Evolutionary conservation across 2,329 filamentous ascomycete genomes (phyloP).

Genomic region (Trichoderma harzianum): DNA sequence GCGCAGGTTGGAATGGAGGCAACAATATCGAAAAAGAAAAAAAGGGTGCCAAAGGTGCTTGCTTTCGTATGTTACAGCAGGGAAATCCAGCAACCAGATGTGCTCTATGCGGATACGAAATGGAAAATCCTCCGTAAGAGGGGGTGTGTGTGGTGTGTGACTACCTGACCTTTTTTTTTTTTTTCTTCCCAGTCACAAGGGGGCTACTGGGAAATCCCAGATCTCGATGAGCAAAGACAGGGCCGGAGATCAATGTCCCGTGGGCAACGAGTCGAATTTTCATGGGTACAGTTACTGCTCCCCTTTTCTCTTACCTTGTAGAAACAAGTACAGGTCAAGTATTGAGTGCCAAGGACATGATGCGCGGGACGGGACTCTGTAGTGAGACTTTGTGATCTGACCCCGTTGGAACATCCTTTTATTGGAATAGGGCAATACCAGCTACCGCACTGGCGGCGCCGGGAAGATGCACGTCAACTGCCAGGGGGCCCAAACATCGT

Average conservation of each 20-base stretch:
- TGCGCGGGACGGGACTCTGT: neutral
- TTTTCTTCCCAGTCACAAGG: neutral
- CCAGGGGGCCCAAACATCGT: neutral
- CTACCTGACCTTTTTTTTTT: neutral
- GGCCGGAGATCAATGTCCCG: neutral
- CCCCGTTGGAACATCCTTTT: neutral
- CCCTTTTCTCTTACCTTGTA: neutral
- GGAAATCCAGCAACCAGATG: neutral
- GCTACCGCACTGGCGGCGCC: neutral
- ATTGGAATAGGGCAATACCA: neutral
- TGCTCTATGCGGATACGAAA: neutral
- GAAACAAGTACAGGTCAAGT: no score
- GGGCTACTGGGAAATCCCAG: neutral
- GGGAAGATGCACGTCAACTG: constrained; percentile 7
- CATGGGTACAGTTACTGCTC: neutral
- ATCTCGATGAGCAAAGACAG: neutral
- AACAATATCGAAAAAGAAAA: neutral
- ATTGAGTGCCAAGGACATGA: neutral
- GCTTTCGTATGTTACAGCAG: neutral
- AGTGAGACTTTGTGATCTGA: neutral
- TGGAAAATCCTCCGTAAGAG: neutral
- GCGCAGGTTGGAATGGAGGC: neutral
- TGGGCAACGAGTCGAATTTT: neutral
- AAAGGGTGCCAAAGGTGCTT: neutral
- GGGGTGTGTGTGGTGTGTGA: neutral